Evolutionary conservation across 1,284 basidiomycete species (phyloP).

Genomic region (Irpex sp.): DNA sequence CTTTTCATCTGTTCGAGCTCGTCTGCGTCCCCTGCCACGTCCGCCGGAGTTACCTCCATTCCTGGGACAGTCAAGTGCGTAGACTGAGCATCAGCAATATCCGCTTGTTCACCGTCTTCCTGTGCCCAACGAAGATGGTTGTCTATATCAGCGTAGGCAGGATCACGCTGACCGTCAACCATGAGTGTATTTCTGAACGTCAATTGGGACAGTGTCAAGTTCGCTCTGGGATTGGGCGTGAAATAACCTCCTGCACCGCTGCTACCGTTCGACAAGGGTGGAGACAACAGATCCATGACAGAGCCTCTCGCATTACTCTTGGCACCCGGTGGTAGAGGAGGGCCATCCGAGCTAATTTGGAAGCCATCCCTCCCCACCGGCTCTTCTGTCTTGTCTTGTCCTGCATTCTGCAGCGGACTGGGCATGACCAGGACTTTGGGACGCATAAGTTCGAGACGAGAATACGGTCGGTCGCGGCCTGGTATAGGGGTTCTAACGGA

Average conservation of each 20-base stretch:
- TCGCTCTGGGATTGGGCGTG: conserved; percentile 72
- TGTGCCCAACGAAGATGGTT: conserved; percentile 57
- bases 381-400: conserved; percentile 29
- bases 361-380: conserved; percentile 51
- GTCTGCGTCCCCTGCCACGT: neutral
- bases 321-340: conserved; percentile 67
- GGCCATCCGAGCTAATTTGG: conserved; percentile 56
- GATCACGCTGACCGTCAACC: conserved; percentile 62
- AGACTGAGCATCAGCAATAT: conserved; percentile 37
- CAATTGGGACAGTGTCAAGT: conserved; percentile 70
- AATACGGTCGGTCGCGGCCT: conserved; percentile 53
- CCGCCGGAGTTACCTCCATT: conserved; percentile 23
- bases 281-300: conserved; percentile 32
- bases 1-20: neutral
- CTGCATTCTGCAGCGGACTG: conserved; percentile 62
- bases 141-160: conserved; percentile 58
- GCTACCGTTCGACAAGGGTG: conserved; percentile 38
- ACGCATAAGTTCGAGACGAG: conserved; percentile 70
- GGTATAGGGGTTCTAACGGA: conserved; percentile 20
- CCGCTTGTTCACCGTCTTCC: conserved; percentile 68
- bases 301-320: conserved; percentile 40
- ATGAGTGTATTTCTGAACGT: conserved; percentile 74
- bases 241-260: conserved; percentile 47
- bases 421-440: conserved; percentile 86
- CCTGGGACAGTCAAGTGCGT: conserved; percentile 29